These are phyloP conservation scores for Aspergillus brasiliensis DNA, from an alignment of 2,329 filamentous ascomycete species.

Conservation along the genomic window DNA sequence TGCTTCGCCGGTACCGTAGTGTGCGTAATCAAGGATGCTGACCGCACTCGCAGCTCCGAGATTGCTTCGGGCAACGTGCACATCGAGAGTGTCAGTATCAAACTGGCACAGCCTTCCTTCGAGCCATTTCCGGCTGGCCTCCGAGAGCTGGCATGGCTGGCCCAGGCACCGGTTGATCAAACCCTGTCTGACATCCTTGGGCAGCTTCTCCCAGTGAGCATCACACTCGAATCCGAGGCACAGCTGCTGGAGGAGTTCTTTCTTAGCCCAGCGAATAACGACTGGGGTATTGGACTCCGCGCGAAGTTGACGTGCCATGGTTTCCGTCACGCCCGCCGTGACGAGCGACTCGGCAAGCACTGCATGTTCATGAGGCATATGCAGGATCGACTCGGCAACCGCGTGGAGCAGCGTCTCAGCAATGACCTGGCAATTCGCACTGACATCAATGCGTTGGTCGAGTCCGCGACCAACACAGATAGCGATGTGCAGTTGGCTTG, in stretches of 20 bases:
- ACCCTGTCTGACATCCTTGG: conserved; percentile 48
- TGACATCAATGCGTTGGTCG: conserved; percentile 35
- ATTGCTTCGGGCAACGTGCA: conserved; percentile 53
- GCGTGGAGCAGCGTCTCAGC: conserved; percentile 43
- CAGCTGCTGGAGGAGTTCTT: conserved; percentile 50
- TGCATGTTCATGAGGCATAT: conserved; percentile 42
- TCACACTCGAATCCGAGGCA: conserved; percentile 55
- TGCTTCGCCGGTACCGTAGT: conserved; percentile 31
- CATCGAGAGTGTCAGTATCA: conserved; percentile 39
- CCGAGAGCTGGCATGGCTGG: conserved; percentile 43
- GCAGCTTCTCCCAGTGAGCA: conserved; percentile 54
- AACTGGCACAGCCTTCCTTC: conserved; percentile 42
- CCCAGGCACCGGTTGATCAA: conserved; percentile 52
- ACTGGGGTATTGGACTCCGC: conserved; percentile 41
- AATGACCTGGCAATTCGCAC: conserved; percentile 41
- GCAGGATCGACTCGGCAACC: conserved; percentile 37
- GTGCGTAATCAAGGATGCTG: conserved; percentile 35
- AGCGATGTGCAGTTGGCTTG: conserved; percentile 30
- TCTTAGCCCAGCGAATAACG: conserved; percentile 45
- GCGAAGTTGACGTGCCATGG: conserved; percentile 35
- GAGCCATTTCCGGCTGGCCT: conserved; percentile 48
- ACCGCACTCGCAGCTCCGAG: conserved; percentile 46
- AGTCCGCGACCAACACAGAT: conserved; percentile 36
- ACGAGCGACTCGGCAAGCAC: conserved; percentile 37
- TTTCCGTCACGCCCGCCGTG: conserved; percentile 36